phyloP scores from a whole-genome alignment of 768 basidiomycete species.

The Rubroboletus pulcherrimus region DNA sequence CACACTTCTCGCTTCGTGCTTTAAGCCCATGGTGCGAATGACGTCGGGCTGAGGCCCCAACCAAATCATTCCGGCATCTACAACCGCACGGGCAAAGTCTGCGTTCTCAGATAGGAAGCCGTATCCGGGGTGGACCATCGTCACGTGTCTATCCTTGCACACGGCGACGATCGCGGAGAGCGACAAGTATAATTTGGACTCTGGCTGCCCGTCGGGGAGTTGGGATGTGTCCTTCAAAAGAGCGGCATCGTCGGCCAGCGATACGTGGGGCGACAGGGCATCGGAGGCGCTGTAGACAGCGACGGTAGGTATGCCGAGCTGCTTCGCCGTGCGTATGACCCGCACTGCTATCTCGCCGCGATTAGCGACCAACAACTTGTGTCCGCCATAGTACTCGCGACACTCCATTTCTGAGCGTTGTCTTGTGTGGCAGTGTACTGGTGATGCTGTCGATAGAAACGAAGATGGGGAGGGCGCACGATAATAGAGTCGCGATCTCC shows the following conservation, averaged over 20 bases:
- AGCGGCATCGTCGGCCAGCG: conserved; percentile 49
- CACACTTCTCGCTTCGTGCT: conserved; percentile 51
- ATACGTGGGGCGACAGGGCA: conserved; percentile 54
- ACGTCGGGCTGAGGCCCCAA: conserved; percentile 51
- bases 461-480: not conserved
- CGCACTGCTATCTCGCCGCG: conserved; percentile 71
- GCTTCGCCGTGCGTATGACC: conserved; percentile 53
- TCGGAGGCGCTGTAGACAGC: conserved; percentile 60
- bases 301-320: conserved; percentile 50
- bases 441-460: not conserved
- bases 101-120: conserved; percentile 66
- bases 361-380: conserved; percentile 64
- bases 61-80: conserved; percentile 50
- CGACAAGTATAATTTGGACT: conserved; percentile 45
- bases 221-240: conserved; percentile 28
- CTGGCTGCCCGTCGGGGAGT: conserved; percentile 24
- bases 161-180: conserved; percentile 37
- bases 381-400: conserved; percentile 21
- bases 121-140: conserved; percentile 61
- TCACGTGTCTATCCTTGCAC: conserved; percentile 39
- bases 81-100: conserved; percentile 46
- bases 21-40: conserved; percentile 56
- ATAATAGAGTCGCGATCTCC: not conserved
- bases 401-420: conserved; percentile 5
- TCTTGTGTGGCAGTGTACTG: not conserved